These are phyloP conservation scores for Fusarium keratoplasticum DNA, from an alignment of 2,329 filamentous ascomycete species.

Conservation along the genomic window DNA sequence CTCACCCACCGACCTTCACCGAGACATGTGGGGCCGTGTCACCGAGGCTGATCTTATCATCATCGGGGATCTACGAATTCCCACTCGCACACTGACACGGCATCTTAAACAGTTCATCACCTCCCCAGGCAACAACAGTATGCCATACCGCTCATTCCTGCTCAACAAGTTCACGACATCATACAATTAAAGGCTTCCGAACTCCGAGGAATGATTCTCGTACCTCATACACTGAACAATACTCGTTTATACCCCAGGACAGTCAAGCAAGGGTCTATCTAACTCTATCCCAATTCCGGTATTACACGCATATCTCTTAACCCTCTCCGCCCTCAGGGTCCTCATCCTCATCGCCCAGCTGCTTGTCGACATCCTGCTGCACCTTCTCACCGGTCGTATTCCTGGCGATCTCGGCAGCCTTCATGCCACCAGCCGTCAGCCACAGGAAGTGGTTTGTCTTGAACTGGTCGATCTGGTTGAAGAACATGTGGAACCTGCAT, in stretches of 20 bases:
- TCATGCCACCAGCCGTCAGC: conserved; percentile 76
- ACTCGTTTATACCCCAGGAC: not conserved
- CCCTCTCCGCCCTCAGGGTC: conserved; percentile 61
- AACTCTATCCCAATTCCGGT: conserved; percentile 8
- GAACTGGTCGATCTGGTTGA: conserved; percentile 83
- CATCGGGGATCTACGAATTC: not conserved
- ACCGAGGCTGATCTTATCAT: not conserved
- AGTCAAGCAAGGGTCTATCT: not conserved
- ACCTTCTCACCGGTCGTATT: conserved; percentile 49
- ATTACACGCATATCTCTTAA: conserved; percentile 37
- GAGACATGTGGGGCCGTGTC: not conserved
- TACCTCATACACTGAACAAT: not conserved
- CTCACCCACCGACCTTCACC: conserved; percentile 7
- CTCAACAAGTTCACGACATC: not conserved
- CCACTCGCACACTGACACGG: conserved; percentile 15
- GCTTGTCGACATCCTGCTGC: conserved; percentile 58
- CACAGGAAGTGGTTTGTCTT: conserved; percentile 79
- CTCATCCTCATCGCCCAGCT: conserved; percentile 65
- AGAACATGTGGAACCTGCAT: conserved; percentile 78
- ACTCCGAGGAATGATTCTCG: not conserved
- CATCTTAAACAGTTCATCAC: conserved; percentile 1
- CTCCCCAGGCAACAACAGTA: not conserved
- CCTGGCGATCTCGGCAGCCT: conserved; percentile 62
- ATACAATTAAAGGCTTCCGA: not conserved
- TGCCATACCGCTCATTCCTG: not conserved